These are phyloP conservation scores for Diaporthe vaccinii DNA, from an alignment of 2,329 filamentous ascomycete genomes.

Conservation along the genomic window DNA sequence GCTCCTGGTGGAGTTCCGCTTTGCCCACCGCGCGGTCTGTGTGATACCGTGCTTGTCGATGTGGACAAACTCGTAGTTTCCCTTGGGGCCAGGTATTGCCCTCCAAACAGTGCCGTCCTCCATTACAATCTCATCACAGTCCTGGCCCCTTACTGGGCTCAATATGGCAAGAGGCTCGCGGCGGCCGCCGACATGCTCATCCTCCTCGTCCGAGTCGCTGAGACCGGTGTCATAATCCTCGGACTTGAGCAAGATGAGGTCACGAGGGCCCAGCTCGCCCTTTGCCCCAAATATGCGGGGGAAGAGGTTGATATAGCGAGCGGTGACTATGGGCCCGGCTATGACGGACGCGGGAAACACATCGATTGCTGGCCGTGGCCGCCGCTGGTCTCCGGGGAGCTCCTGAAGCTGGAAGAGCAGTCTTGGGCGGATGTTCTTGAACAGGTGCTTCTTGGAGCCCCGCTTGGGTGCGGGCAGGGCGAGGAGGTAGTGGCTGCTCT, in stretches of 20 bases:
- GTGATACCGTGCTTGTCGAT: constrained; percentile 69
- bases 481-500: constrained; percentile 74
- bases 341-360: constrained; percentile 78
- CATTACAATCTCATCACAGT: constrained; percentile 75
- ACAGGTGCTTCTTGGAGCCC: constrained; percentile 72
- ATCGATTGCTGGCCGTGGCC: constrained; percentile 78
- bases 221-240: constrained; percentile 71
- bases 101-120: constrained; percentile 73
- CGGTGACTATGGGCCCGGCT: constrained; percentile 67
- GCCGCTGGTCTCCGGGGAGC: constrained; percentile 65
- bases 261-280: constrained; percentile 74
- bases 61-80: constrained; percentile 76
- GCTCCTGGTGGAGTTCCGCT: constrained; percentile 53
- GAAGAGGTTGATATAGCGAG: constrained; percentile 71
- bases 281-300: constrained; percentile 74
- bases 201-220: constrained; percentile 58
- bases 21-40: constrained; percentile 79
- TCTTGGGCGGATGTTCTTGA: constrained; percentile 76
- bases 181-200: constrained; percentile 47
- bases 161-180: constrained; percentile 76
- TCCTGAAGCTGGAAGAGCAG: constrained; percentile 80
- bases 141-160: constrained; percentile 67
- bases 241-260: constrained; percentile 79
- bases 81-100: constrained; percentile 64
- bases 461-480: constrained; percentile 76